phyloP scores from a whole-genome alignment of 2,329 filamentous ascomycete species.

The Davidsoniella virescens region DNA sequence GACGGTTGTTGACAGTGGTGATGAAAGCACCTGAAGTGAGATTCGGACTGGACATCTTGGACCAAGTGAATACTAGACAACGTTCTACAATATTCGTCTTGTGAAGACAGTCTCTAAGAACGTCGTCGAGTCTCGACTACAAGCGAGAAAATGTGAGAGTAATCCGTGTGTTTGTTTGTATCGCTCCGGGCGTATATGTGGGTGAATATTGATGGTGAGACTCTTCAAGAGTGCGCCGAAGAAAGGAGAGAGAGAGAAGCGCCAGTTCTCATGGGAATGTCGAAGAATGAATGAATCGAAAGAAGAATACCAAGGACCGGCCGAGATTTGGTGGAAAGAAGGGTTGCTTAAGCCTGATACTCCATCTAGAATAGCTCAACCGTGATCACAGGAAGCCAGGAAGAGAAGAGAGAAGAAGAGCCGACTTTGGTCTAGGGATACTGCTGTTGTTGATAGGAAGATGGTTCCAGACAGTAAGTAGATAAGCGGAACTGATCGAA shows the following conservation, averaged over 20 bases:
- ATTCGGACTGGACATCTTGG: slow-evolving; percentile 27
- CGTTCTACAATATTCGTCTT: not conserved
- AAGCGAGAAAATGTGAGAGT: not conserved
- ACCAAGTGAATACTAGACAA: not conserved
- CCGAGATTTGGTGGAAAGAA: slow-evolving; percentile 3
- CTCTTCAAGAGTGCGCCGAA: slow-evolving; percentile 3
- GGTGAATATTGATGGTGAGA: too few relatives aligned
- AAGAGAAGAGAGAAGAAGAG: too few relatives aligned
- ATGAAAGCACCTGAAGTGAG: slow-evolving; percentile 32
- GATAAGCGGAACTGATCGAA: too few relatives aligned
- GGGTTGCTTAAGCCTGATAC: slow-evolving; percentile 4
- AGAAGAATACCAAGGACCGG: slow-evolving; percentile 10
- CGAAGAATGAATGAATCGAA: slow-evolving; percentile 6
- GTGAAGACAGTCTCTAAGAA: too few relatives aligned
- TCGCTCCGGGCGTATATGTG: not conserved
- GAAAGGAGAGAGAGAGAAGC: slow-evolving; percentile 8
- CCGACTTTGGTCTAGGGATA: too few relatives aligned
- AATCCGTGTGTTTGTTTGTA: not conserved
- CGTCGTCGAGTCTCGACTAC: too few relatives aligned
- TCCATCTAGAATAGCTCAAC: slow-evolving; percentile 7
- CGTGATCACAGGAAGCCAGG: not conserved
- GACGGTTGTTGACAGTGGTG: slow-evolving; percentile 32
- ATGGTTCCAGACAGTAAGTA: too few relatives aligned
- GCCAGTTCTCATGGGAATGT: slow-evolving; percentile 13
- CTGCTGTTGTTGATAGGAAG: too few relatives aligned